Base-by-base conservation (phyloP, 2,329 filamentous ascomycete genomes). In the Aspergillus japonicus region DNA sequence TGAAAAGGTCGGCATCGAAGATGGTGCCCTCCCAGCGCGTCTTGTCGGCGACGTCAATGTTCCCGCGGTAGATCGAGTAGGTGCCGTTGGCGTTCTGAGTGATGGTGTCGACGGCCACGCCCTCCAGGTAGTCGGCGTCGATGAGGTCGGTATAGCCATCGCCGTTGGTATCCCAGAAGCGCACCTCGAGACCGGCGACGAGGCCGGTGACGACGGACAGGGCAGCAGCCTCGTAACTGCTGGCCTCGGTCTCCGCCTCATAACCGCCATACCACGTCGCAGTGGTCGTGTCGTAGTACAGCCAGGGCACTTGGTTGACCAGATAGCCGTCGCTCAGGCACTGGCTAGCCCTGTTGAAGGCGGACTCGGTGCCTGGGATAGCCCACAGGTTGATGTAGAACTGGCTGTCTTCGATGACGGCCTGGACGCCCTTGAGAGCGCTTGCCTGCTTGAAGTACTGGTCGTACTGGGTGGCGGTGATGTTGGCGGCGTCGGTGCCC, bases 111-210 rank as follows among this genome's bases (percentile, higher is more conserved):
- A 51, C 29, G 29, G 29, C 21, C 12, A 51, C 50, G 19, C 50
- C 50, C 50, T 51, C 50, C 5, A 51, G 50, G 29, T 51, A 51
- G 50, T 51, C 50, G 50, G 50, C 50, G 33, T 51, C 50, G 50
- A 51, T 51, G 16, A 51, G 24, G 19, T 51, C 50, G 50, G 50
- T 51, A 29, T 51, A 51, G 50, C 50, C 50, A 51, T 51, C 50
- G 29, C 50, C 50, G 19, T 51, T 39, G 29, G 50, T 51, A 21
- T 51, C 50, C 50, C 50, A 51, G 29, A 51, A 51, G 50, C 50
- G 50, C 29, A 51, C 50, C 10, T 51, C 50, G n/a, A 51, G 50
- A 21, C 50, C 50, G 11, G 50, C 50, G 16, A 51, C 29, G 29
- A 51, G 1, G 2, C 23, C 23, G 3, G 50, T 51, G 50, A 35